These are phyloP conservation scores for Stramenopiles sp. DNA, from an alignment of 352 stramenopile genomes.

Conservation along the genomic window DNA sequence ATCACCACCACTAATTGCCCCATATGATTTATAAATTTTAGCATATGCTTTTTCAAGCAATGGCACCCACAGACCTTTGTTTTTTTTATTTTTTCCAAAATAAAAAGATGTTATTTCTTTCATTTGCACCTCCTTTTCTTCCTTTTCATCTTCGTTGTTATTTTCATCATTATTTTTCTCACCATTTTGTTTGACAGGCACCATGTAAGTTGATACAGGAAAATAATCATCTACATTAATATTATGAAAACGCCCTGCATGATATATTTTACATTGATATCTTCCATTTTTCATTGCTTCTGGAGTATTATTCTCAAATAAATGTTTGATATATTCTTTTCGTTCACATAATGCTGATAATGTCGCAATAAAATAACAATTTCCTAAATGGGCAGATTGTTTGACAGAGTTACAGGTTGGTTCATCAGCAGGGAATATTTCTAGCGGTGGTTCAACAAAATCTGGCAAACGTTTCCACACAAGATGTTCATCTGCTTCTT, in stretches of 20 bases:
- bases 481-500: no score
- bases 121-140: no score
- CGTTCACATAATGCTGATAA: not conserved
- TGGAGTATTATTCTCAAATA: not conserved
- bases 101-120: no score
- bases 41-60: slow-evolving; percentile 73
- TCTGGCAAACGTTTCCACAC: no score
- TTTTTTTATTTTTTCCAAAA: not conserved
- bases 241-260: not conserved
- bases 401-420: not conserved
- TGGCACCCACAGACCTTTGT: slow-evolving; percentile 33
- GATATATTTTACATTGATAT: not conserved
- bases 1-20: slow-evolving; percentile 60
- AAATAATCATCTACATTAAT: not conserved
- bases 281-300: not conserved
- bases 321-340: not conserved
- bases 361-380: not conserved
- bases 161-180: not conserved
- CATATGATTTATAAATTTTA: slow-evolving; percentile 67
- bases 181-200: not conserved
- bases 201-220: no score
- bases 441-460: no score
- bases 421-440: not conserved
- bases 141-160: no score
- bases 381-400: not conserved